Evolutionary conservation across 352 stramenopile genomes (phyloP).

Genomic region (Pythium aristosporum): DNA sequence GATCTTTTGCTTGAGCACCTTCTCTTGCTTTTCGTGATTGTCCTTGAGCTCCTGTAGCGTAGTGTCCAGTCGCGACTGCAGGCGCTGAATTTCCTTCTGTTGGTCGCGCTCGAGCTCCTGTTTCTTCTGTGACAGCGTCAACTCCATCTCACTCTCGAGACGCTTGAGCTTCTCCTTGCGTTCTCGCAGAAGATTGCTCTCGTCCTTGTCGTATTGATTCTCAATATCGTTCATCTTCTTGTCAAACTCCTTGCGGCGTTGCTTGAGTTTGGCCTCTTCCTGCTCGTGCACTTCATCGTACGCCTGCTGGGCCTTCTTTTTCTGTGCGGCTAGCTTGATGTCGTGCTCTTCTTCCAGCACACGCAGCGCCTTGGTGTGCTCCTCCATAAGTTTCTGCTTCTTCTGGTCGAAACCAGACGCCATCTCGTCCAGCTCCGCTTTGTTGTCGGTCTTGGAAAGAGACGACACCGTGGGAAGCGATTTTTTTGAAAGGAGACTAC

Average conservation of each 20-base stretch:
- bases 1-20: constrained; percentile 31
- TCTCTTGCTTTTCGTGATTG: constrained; percentile 36
- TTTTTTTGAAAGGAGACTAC: constrained; percentile 51
- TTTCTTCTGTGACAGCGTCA: constrained; percentile 41
- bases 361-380: constrained; percentile 37
- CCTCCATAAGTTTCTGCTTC: constrained; percentile 44
- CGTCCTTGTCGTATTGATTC: constrained; percentile 64
- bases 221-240: constrained; percentile 71
- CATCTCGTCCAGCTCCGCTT: constrained; percentile 35
- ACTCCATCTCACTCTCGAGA: constrained; percentile 52
- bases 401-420: constrained; percentile 45
- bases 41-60: constrained; percentile 47
- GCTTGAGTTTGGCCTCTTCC: constrained; percentile 56
- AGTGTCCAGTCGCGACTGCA: constrained; percentile 39
- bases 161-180: constrained; percentile 69
- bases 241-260: constrained; percentile 57
- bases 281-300: constrained; percentile 55
- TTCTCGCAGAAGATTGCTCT: constrained; percentile 47
- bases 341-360: constrained; percentile 45
- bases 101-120: constrained; percentile 61
- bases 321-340: constrained; percentile 31
- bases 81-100: constrained; percentile 40
- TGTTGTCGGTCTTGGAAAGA: constrained; percentile 33
- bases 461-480: constrained; percentile 31
- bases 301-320: constrained; percentile 49